Conservation (phyloP, 176 grass and related monocot genomes). For the Aechmea fasciata region DNA sequence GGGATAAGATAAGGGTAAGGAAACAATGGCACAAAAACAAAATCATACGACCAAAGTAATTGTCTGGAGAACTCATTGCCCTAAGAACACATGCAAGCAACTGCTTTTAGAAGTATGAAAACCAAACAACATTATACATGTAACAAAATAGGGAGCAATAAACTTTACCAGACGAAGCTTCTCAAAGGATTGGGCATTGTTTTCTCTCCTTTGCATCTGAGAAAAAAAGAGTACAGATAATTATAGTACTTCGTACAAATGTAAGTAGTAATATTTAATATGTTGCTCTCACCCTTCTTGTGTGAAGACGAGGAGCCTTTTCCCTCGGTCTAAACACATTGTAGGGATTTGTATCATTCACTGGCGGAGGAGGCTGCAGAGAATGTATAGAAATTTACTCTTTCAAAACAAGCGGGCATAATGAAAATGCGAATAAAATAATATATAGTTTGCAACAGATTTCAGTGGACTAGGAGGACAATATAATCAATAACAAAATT, state of each 20-base stretch:
- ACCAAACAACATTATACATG: neutral
- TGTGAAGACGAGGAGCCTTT: conserved; percentile 86
- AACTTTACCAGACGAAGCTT: conserved; percentile 74
- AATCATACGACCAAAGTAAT: too few species aligned
- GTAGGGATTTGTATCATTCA: conserved; percentile 94
- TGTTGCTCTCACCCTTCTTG: conserved; percentile 67
- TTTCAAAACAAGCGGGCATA: too few species aligned
- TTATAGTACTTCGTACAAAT: too few species aligned
- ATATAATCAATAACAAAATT: too few species aligned
- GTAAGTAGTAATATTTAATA: conserved; percentile 5
- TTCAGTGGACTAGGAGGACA: too few species aligned
- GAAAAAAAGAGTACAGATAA: conserved; percentile 22
- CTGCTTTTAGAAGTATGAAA: neutral
- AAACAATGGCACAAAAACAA: too few species aligned
- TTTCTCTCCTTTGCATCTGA: conserved; percentile 99
- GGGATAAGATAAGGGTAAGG: too few species aligned
- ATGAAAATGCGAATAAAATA: too few species aligned
- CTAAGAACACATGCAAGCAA: neutral
- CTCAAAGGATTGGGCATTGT: conserved; percentile 90
- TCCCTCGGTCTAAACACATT: conserved; percentile 99
- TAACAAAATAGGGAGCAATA: neutral
- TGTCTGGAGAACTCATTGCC: too few species aligned
- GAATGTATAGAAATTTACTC: neutral
- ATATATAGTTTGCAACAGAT: too few species aligned
- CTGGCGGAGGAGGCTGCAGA: conserved; percentile 82